Evolutionary conservation across 2,329 filamentous ascomycete genomes (phyloP), one percentile per base, ranked within the genome.

Genomic region (Epichloe scottii): DNA sequence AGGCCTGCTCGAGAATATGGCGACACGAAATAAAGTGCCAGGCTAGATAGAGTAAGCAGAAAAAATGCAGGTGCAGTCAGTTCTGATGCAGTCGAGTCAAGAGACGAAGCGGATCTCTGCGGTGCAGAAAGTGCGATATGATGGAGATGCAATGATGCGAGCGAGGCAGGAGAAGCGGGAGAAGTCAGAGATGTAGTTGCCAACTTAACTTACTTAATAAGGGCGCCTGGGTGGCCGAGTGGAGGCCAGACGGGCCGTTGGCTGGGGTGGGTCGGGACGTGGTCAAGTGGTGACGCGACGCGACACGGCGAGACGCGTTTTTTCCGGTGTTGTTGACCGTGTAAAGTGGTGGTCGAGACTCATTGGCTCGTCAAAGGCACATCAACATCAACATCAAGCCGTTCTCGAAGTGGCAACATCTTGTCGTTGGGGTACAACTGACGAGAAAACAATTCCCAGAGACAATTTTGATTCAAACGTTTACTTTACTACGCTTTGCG

Each of bases 401-500:
- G 26, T 30, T 30, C 26, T 30, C 8, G 3, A 30, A 30, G 26
- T 10, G 26, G 26, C 26, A 4, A 30, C 26, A 30, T 30, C 8
- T 30, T 30, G 26, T 30, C 26, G 3, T 30, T 30, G 26, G 8
- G 8, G 8, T 4, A 11, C 3, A 30, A 10, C 11, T 11, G 26
- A 10, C 26, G 3, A 4, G 26, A 30, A 11, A 11, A 4, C 8
- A 30, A 11, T 11, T 30, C 10, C 26, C 8, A 30, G 10, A 30
- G 4, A 30, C 26, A 30, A 10, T 1, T 30, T 15, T 43, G 17
- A 5, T 43, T 21, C 10, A 15, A 15, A 43, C 0, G n/a, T 39
- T 39, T 26, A 30, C 23, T 21, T 14, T 17, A 10, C 39, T 34
- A 30, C 15, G 17, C 54, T 48, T 59, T 62, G 1, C 55, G 53